A percentile compares a stretch with the other conserved stretches of the same genome.
Evolutionary conservation across 768 basidiomycete species (phyloP).

Genomic region (Rhodocollybia butyracea): DNA sequence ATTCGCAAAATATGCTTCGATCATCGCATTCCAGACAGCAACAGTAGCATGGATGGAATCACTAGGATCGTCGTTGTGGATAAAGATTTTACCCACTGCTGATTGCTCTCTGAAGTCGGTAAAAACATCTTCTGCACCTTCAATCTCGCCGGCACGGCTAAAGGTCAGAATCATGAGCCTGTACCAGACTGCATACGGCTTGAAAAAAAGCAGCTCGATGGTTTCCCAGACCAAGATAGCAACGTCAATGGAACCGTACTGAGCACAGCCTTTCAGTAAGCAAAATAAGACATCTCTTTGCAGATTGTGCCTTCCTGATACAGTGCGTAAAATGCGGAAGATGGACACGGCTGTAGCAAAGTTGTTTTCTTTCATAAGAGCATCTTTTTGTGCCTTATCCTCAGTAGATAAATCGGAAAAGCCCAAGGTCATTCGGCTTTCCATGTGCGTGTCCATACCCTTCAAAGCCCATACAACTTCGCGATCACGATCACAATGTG

Average conservation of each 20-base stretch:
- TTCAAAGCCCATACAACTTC: constrained; percentile 53
- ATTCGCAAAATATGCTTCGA: constrained; percentile 66
- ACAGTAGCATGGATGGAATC: constrained; percentile 35
- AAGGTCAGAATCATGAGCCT: constrained; percentile 58
- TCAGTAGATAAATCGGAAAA: background rate
- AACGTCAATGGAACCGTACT: constrained; percentile 51
- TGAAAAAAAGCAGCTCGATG: constrained; percentile 42
- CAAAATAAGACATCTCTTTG: constrained; percentile 39
- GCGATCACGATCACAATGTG: constrained; percentile 62
- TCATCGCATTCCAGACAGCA: constrained; percentile 71
- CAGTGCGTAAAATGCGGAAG: constrained; percentile 57
- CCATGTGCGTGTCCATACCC: constrained; percentile 38
- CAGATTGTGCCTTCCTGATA: constrained; percentile 28
- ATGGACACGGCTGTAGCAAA: constrained; percentile 68
- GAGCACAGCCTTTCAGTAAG: constrained; percentile 62
- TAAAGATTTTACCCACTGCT: constrained; percentile 31
- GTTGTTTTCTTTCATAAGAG: constrained; percentile 62
- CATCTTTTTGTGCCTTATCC: constrained; percentile 30
- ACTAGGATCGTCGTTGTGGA: background rate
- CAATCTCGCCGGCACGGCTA: constrained; percentile 45
- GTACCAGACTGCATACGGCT: constrained; percentile 39
- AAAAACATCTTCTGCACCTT: constrained; percentile 57
- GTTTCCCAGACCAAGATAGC: constrained; percentile 67
- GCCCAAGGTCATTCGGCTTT: constrained; percentile 24
- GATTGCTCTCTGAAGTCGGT: constrained; percentile 49